Evolutionary conservation across 352 stramenopile species (phyloP), one percentile per base, ranked within the genome.

Genomic region (Pythium phragmitis): DNA sequence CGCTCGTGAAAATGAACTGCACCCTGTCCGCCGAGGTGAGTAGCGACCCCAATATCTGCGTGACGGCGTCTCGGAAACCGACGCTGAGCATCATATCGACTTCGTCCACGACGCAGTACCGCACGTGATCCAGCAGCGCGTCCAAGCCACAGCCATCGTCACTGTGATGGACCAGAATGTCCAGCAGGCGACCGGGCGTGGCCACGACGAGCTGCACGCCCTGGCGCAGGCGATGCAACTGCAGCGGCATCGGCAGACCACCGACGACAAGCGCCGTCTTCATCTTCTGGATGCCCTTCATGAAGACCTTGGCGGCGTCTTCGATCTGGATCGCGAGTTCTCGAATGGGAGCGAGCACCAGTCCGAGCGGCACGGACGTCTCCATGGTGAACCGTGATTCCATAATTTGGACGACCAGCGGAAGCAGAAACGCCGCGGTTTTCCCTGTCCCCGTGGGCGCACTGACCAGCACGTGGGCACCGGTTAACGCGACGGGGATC

Each of bases 261-360:
- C 85, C 85, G 9, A 91, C 61, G 3, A 93, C 33, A 12, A 91
- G 60, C 21, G 85, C 82, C 0, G 85, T 93, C 34, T 77, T 85
- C 80, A 91, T 91, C 52, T 74, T 57, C 2, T 57, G 51, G 41
- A 93, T 84, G 0, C 82, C 77, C 17, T 62, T 64, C 53, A 91
- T 79, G 17, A 93, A 64, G 2, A 65, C 7, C 57, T 91, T 93
- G 0, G 77, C 70, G 36, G 84, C 73, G 0, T 63, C 63, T 53
- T 93, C 82, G 55, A 93, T 89, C 60, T 93, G 85, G 28, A 89
- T 85, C 28, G 78, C 83, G 9, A 93, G 67, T 46, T 93, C 85
- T 55, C 85, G 79, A 39, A 91, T 77, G 12, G 85, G 82, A 33
- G 78, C 79, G 26, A 93, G 52, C 8, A 93, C 56, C 14, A 93